Conservation (phyloP, 1,139 yeast species). For the Saccharomyces hybrid region DNA sequence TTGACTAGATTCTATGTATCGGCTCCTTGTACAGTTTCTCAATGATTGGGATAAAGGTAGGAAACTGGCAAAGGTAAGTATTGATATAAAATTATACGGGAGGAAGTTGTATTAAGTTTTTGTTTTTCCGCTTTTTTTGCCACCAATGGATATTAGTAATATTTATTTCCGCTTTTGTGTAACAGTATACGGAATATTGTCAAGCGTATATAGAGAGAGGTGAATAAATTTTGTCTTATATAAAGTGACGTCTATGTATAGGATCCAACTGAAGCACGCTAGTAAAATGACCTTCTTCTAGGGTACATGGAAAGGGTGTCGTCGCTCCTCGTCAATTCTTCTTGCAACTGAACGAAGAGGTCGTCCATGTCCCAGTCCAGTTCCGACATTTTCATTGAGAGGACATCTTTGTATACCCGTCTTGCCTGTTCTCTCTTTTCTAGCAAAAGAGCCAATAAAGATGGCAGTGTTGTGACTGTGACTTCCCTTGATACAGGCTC, state of each 20-base stretch:
- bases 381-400: constrained; percentile 10
- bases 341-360: constrained; percentile 12
- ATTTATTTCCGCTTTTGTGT: neutral
- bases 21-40: neutral
- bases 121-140: neutral
- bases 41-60: neutral
- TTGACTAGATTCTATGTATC: neutral
- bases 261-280: neutral
- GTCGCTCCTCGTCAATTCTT: constrained; percentile 15
- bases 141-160: neutral
- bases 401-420: constrained; percentile 15
- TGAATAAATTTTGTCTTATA: neutral
- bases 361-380: constrained; percentile 14
- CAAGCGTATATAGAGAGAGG: neutral
- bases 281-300: constrained; percentile 16
- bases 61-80: neutral
- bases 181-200: neutral
- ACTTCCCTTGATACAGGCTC: constrained; percentile 7
- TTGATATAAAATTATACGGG: neutral
- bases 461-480: constrained; percentile 9
- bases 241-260: neutral
- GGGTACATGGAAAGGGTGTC: constrained; percentile 15
- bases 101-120: neutral
- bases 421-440: constrained; percentile 18
- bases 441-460: constrained; percentile 14